Base-by-base conservation (phyloP, 805 yeast genomes). In the Metschnikowia anglica region DNA sequence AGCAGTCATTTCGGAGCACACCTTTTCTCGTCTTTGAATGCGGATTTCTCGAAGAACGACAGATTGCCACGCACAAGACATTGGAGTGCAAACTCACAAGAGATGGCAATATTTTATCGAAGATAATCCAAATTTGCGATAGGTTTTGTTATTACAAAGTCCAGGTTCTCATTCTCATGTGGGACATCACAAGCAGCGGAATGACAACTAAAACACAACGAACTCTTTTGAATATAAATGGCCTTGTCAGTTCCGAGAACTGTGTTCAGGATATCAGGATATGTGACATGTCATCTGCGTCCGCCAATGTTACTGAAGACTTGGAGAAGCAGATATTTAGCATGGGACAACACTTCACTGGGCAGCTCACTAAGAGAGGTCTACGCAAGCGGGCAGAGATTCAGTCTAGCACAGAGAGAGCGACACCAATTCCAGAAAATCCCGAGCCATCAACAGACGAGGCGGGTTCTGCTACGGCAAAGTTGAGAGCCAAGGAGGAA, bases 21-120 rank as follows among this genome's bases (percentile, higher is more conserved):
- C 65, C 73, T 1, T 69, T 76, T 39, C 41, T 81, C 4, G 48
- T 81, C 3, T 66, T 80, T 52, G 81, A 79, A 49, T 68, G 81
- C 48, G 85, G 85, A 2, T 52, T 73, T 18, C 52, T 64, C 2
- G 53, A 58, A 16, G 40, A 51, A 7, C 53, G 45, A 4, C 52
- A 49, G 13, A 26, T 39, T 10, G 4, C 34, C 5, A 32, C 44
- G 8, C 48, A 51, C 18, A 19, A 25, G 20, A 44, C 52, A 3
- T 52, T 69, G 8, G 39, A 48, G n/a, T 58, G 54, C 5, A 75
- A 73, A 46, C 54, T 74, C 19, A 42, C 42, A 9, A 37, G 65
- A n/a, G 81, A 76, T 45, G 53, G 63, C 18, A 45, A 47, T 4
- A 60, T 65, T 6, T 57, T 77, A 25, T 51, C 46, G 12, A 69